Base-by-base conservation (phyloP, 352 stramenopile genomes). In the Phytophthora lateralis region DNA sequence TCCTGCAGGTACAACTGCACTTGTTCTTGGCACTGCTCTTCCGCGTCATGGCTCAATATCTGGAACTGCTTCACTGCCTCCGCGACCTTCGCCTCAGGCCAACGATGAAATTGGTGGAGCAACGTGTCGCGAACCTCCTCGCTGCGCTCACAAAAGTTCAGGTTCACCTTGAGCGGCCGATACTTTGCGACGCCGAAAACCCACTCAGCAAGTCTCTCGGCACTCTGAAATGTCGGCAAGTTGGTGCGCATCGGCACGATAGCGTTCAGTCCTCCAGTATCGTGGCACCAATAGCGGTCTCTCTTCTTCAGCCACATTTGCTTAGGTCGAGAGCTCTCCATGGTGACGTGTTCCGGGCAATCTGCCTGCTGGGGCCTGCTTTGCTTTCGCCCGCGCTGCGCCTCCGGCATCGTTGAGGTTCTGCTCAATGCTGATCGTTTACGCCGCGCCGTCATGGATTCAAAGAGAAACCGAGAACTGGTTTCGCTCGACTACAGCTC, bases 81-180 rank as follows among this genome's bases (percentile, higher is more conserved):
- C 8, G 51, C 35, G 20, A 72, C 45, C 15, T 69, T 59, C n/a
- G 18, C 46, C 21, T 58, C 62, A 2, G 67, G 63, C 67, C 67
- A 75, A 29, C 62, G 57, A 43, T 72, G 62, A 15, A 75, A 75
- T 56, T 62, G 48, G 26, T 34, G 47, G 34, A 75, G 67, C 41
- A 75, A 21, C 0, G 52, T 51, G 39, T 75, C 62, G 30, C 67
- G 62, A 3, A 72, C 57, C 48, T 65, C 47, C 41, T 69, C 56
- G 34, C 55, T 58, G 12, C 34, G 29, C 17, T 63, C 48, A 14
- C 35, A 57, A 2, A 44, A 45, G 21, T 43, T 47, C 14, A 75
- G 17, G 46, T 63, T 48, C 37, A 75, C 21, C 29, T 71, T 47
- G n/a, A 75, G 30, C 7, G 67, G 30, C 17, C 47, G 46, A 32